Evolutionary conservation across 345 rosid genomes (phyloP).

Genomic region (Ricinus communis): DNA sequence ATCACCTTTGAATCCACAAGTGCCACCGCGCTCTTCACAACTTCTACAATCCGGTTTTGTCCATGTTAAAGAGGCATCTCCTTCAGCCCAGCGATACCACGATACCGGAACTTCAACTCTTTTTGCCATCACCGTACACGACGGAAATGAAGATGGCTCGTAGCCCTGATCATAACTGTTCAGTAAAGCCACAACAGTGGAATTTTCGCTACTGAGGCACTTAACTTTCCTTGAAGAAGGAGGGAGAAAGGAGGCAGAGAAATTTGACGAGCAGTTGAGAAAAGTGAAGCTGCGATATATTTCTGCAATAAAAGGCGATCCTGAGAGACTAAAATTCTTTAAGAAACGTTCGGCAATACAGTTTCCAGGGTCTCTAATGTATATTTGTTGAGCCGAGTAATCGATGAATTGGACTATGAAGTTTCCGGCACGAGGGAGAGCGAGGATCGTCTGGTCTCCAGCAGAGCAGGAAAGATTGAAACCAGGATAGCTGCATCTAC

Average conservation of each 20-base stretch:
- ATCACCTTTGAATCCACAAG: constrained; percentile 32
- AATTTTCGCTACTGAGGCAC: constrained; percentile 42
- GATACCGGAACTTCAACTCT: constrained; percentile 23
- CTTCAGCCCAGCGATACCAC: constrained; percentile 14
- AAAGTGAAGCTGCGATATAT: constrained; percentile 10
- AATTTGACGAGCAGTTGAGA: constrained; percentile 34
- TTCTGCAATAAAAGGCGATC: constrained; percentile 22
- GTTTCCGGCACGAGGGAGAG: constrained; percentile 35
- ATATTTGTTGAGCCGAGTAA: constrained; percentile 32
- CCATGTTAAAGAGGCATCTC: constrained; percentile 35
- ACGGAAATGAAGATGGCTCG: background rate
- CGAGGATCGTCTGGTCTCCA: constrained; percentile 18
- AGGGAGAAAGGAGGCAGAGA: background rate
- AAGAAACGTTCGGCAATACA: constrained; percentile 40
- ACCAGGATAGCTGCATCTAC: constrained; percentile 40
- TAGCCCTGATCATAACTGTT: background rate
- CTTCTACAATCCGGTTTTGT: constrained; percentile 35
- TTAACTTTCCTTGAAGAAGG: background rate
- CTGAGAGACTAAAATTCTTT: constrained; percentile 24
- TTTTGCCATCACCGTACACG: constrained; percentile 18
- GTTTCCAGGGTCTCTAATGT: constrained; percentile 37
- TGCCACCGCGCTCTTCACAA: constrained; percentile 35
- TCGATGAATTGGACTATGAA: constrained; percentile 40
- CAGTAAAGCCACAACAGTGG: constrained; percentile 26
- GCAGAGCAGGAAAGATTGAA: constrained; percentile 44